Evolutionary conservation across 148 eudicot species (phyloP).

Genomic region (Amaranthus cruentus): DNA sequence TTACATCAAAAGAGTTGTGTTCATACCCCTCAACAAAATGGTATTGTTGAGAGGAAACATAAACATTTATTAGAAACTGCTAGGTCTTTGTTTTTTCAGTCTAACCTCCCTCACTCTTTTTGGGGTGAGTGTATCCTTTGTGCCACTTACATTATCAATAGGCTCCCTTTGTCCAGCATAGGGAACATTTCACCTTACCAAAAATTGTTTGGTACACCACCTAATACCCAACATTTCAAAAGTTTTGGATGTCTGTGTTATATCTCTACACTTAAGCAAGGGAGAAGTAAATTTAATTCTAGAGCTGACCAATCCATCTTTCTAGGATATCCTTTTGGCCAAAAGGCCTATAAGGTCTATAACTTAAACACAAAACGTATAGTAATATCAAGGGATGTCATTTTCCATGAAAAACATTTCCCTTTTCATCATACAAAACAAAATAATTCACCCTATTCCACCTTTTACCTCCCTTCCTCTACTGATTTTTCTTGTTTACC

Average conservation of each 20-base stretch:
- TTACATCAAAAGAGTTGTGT: not conserved
- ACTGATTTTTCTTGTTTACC: too few species aligned
- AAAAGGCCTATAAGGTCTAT: too few species aligned
- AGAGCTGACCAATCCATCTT: not conserved
- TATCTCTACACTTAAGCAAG: not conserved
- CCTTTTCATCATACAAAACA: too few species aligned
- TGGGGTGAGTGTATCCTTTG: not conserved
- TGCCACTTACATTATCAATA: not conserved
- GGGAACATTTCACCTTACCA: not conserved
- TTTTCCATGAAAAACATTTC: too few species aligned
- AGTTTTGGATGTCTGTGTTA: not conserved
- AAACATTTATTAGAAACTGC: not conserved
- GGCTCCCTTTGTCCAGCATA: not conserved
- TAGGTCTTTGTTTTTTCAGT: not conserved
- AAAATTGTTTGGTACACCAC: not conserved
- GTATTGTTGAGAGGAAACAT: not conserved
- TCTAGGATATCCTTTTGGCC: too few species aligned
- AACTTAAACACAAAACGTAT: too few species aligned
- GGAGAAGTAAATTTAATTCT: not conserved
- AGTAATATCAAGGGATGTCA: too few species aligned
- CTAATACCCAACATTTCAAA: not conserved
- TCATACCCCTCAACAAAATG: not conserved
- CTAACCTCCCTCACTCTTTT: not conserved
- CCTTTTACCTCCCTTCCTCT: too few species aligned
- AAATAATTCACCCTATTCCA: too few species aligned